Conservation (phyloP, 345 rosid genomes). For the Capsella bursapastoris region DNA sequence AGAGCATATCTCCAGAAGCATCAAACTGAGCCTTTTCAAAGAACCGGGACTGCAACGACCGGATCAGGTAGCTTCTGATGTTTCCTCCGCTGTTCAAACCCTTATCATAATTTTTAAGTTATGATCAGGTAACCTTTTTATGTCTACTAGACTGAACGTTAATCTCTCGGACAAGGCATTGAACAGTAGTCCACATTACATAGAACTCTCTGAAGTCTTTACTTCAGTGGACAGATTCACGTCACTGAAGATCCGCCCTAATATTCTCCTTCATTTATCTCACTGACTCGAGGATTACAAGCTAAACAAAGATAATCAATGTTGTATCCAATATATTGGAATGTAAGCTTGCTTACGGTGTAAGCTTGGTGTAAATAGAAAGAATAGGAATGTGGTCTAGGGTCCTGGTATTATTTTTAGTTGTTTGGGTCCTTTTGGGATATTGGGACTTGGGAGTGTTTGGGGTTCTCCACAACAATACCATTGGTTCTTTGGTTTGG, state of each 20-base stretch:
- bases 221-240: slow-evolving; percentile 1
- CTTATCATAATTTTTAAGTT: neutral
- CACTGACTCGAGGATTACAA: slow-evolving; percentile 16
- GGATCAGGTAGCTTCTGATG: slow-evolving; percentile 27
- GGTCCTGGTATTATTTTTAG: neutral
- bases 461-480: neutral
- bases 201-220: slow-evolving; percentile 6
- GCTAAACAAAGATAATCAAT: slow-evolving; percentile 1
- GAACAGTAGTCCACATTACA: slow-evolving; percentile 7
- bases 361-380: neutral
- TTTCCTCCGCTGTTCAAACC: slow-evolving; percentile 1
- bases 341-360: neutral
- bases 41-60: neutral
- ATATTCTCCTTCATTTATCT: slow-evolving; percentile 8
- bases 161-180: slow-evolving; percentile 10
- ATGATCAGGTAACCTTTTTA: neutral
- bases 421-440: slow-evolving; percentile 3
- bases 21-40: slow-evolving; percentile 41
- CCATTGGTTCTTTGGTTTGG: slow-evolving; percentile 16
- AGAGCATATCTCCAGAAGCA: slow-evolving; percentile 62
- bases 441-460: neutral
- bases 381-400: neutral
- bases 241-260: slow-evolving; percentile 12
- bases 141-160: slow-evolving; percentile 32
- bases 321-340: slow-evolving; percentile 14